A percentile compares a stretch with the other conserved stretches of the same genome.
These are phyloP conservation scores for Kuraishia piskuri DNA, from an alignment of 805 yeast genomes.

Conservation along the genomic window DNA sequence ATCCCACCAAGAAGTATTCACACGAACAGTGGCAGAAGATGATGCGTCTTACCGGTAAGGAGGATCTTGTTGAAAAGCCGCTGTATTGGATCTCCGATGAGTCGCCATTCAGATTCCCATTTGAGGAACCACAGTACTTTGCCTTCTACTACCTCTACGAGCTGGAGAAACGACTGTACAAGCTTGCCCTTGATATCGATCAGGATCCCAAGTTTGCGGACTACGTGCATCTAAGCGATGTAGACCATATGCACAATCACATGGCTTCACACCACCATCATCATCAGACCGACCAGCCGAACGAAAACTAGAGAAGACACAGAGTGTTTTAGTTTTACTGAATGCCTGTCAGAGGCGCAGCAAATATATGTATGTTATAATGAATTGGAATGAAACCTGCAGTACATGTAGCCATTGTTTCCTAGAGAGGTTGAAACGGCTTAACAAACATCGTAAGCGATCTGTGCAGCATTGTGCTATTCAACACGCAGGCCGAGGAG, in stretches of 20 bases:
- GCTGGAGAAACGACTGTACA: slow-evolving; percentile 9
- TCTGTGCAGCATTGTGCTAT: too few species aligned
- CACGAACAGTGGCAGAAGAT: slow-evolving; percentile 45
- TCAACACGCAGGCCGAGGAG: too few species aligned
- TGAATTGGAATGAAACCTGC: too few species aligned
- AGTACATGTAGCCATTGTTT: too few species aligned
- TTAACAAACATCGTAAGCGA: too few species aligned
- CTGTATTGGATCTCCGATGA: slow-evolving; percentile 56
- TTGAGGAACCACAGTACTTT: slow-evolving; percentile 61
- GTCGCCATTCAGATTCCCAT: slow-evolving; percentile 65
- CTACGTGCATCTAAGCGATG: not conserved
- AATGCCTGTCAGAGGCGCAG: too few species aligned
- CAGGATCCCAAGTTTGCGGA: not conserved
- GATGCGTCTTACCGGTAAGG: slow-evolving; percentile 21
- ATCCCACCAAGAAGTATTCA: slow-evolving; percentile 32
- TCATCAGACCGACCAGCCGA: not conserved
- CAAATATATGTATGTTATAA: too few species aligned
- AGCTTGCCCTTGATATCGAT: not conserved
- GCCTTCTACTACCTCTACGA: slow-evolving; percentile 16
- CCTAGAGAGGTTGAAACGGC: too few species aligned
- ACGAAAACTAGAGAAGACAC: too few species aligned
- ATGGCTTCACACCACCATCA: not conserved
- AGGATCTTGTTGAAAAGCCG: slow-evolving; percentile 10
- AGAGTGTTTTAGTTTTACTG: too few species aligned
- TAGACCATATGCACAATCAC: not conserved